phyloP scores from a whole-genome alignment of 176 grass and related monocot species.

The Eleusine indica region DNA sequence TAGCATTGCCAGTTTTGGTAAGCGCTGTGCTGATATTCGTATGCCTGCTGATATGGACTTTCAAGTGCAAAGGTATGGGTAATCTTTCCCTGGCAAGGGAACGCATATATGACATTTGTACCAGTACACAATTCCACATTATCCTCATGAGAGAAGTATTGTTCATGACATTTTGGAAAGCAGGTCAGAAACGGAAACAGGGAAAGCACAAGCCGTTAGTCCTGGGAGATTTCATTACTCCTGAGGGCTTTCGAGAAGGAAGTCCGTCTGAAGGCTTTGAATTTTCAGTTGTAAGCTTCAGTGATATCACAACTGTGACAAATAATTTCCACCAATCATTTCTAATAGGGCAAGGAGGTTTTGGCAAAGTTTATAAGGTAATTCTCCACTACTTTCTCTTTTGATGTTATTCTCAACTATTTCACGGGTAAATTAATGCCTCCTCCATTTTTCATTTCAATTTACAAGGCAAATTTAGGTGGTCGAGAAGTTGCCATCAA shows the following conservation, averaged over 20 bases:
- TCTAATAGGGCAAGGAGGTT: slow-evolving; percentile 42
- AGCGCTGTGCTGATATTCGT: not conserved
- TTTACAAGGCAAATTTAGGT: not conserved
- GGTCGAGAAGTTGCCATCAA: slow-evolving; percentile 35
- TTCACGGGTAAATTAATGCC: not conserved
- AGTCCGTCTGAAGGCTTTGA: not conserved
- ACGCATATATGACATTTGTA: too few species aligned
- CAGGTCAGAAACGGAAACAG: not conserved
- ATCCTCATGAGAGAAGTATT: too few species aligned
- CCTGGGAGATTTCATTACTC: slow-evolving; percentile 31
- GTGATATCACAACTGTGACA: slow-evolving; percentile 31
- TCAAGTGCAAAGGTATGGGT: too few species aligned
- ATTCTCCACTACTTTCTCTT: not conserved
- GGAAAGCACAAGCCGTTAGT: too few species aligned
- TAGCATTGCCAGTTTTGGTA: not conserved
- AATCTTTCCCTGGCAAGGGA: too few species aligned
- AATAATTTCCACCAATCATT: slow-evolving; percentile 32
- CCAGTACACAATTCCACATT: too few species aligned
- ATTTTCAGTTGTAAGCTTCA: slow-evolving; percentile 40
- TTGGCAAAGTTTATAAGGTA: not conserved
- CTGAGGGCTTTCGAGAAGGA: not conserved
- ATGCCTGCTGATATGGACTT: not conserved
- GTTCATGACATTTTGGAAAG: too few species aligned
- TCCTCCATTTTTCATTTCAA: not conserved
- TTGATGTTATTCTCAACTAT: not conserved